Percentiles rank a stretch among this genome's conserved stretches.
phyloP scores from a whole-genome alignment of 768 basidiomycete species.

The Hemileccinum rubropunctum region DNA sequence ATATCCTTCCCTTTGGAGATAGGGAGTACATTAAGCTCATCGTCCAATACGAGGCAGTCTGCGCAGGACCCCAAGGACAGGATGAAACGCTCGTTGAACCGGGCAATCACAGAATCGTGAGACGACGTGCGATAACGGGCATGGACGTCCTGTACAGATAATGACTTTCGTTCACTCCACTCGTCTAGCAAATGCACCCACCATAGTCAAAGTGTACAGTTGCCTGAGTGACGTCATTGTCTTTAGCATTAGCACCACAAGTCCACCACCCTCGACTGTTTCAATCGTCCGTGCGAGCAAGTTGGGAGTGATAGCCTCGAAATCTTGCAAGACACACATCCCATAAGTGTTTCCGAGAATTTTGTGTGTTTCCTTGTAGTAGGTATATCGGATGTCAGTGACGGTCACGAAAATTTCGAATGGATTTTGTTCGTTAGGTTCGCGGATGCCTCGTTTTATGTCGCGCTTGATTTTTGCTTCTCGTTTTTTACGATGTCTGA shows the following conservation, averaged over 20 bases:
- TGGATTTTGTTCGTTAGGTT: conserved; percentile 93
- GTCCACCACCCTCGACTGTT: conserved; percentile 94
- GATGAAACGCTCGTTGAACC: conserved; percentile 99
- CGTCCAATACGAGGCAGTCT: conserved; percentile 93
- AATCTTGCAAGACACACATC: conserved; percentile 96
- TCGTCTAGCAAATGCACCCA: conserved; percentile 21
- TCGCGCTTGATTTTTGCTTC: conserved; percentile 97
- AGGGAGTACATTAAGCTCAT: conserved; percentile 96
- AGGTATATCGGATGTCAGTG: conserved; percentile 99
- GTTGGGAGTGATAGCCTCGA: conserved; percentile 98
- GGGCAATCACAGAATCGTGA: conserved; percentile 83
- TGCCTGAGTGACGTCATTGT: conserved; percentile 93
- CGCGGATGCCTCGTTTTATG: conserved; percentile 89
- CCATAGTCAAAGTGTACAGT: conserved; percentile 89
- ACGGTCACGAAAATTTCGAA: conserved; percentile 98
- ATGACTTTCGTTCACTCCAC: neutral
- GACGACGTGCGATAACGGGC: conserved; percentile 90
- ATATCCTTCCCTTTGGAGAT: conserved; percentile 96
- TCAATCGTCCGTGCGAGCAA: conserved; percentile 95
- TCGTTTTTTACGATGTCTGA: conserved; percentile 91
- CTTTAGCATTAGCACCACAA: conserved; percentile 86
- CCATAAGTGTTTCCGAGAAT: conserved; percentile 97
- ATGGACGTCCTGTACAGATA: conserved; percentile 80
- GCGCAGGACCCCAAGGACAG: conserved; percentile 91
- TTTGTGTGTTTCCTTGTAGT: conserved; percentile 97